Percentiles rank a stretch among this genome's conserved stretches.
These are phyloP conservation scores for Vigna nakashimae DNA, from an alignment of 306 rosid species.

Conservation along the genomic window DNA sequence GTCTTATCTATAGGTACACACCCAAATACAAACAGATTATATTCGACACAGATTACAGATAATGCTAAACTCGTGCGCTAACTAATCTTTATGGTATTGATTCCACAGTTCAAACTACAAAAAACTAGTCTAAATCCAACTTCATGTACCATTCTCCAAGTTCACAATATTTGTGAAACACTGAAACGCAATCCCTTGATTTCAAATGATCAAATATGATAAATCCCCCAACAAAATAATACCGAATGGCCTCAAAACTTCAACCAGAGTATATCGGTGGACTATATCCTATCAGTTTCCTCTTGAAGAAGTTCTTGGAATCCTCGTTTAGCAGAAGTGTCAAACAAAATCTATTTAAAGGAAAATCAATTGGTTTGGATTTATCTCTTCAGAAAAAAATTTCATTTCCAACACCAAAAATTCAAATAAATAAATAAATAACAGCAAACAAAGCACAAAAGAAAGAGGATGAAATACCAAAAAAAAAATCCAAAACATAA, in stretches of 20 bases:
- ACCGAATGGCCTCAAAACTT: constrained; percentile 11
- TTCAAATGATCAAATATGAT: constrained; percentile 21
- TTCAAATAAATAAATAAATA: not conserved
- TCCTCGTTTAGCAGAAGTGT: constrained; percentile 24
- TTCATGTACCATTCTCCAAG: not conserved
- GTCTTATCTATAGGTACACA: constrained; percentile 3
- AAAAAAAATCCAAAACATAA: too few relatives aligned
- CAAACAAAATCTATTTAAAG: constrained; percentile 26
- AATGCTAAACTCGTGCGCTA: not conserved
- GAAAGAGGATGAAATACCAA: not conserved
- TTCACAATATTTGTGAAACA: constrained; percentile 17
- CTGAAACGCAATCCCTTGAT: not conserved
- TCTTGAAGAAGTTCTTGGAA: constrained; percentile 8
- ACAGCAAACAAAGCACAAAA: constrained; percentile 22
- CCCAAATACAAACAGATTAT: not conserved
- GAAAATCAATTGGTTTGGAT: not conserved
- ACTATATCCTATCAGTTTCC: constrained; percentile 28
- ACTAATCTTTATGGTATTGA: constrained; percentile 21
- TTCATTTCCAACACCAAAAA: not conserved
- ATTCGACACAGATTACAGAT: not conserved
- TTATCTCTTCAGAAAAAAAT: constrained; percentile 1
- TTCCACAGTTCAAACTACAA: constrained; percentile 15
- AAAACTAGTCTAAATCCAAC: constrained; percentile 3
- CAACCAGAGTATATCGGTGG: constrained; percentile 27
- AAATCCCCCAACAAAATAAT: constrained; percentile 3